A percentile compares a stretch with the other conserved stretches of the same genome.
Evolutionary conservation across 345 rosid genomes (phyloP).

Genomic region (Salix suchowensis): DNA sequence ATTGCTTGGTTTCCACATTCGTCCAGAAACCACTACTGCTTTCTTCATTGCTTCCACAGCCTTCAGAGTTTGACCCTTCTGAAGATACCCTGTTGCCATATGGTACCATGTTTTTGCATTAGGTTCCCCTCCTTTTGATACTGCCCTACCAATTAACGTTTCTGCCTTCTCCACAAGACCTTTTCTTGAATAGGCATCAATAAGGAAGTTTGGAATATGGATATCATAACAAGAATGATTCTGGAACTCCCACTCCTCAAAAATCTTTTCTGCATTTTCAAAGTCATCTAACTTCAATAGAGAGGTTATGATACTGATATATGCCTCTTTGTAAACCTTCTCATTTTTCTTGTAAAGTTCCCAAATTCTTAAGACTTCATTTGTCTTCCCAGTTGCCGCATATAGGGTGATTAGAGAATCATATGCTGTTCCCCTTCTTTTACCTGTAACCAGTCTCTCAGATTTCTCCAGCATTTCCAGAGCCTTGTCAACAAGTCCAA

Average conservation of each 20-base stretch:
- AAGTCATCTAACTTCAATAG: constrained; percentile 43
- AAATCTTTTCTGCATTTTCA: constrained; percentile 36
- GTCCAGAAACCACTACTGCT: constrained; percentile 14
- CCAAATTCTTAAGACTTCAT: constrained; percentile 43
- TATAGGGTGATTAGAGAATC: constrained; percentile 20
- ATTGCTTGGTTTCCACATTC: constrained; percentile 14
- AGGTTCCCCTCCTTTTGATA: constrained; percentile 24
- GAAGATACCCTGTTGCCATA: constrained; percentile 26
- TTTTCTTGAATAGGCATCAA: constrained; percentile 25
- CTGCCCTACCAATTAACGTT: constrained; percentile 7
- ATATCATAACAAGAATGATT: constrained; percentile 3
- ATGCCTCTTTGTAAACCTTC: constrained; percentile 22
- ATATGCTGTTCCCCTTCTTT: constrained; percentile 1
- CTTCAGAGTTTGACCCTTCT: constrained; percentile 11
- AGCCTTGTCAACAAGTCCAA: constrained; percentile 27
- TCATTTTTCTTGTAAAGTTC: constrained; percentile 18
- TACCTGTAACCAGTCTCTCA: constrained; percentile 19
- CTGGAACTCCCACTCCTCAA: constrained; percentile 37
- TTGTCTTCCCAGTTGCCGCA: constrained; percentile 34
- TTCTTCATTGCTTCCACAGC: constrained; percentile 34
- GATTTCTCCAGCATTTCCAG: constrained; percentile 23
- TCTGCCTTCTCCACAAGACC: constrained; percentile 36
- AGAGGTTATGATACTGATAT: constrained; percentile 18
- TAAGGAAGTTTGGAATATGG: constrained; percentile 25
- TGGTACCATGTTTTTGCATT: constrained; percentile 21